These are phyloP conservation scores for Lepidium didymum DNA, from an alignment of 345 rosid genomes.

Conservation along the genomic window DNA sequence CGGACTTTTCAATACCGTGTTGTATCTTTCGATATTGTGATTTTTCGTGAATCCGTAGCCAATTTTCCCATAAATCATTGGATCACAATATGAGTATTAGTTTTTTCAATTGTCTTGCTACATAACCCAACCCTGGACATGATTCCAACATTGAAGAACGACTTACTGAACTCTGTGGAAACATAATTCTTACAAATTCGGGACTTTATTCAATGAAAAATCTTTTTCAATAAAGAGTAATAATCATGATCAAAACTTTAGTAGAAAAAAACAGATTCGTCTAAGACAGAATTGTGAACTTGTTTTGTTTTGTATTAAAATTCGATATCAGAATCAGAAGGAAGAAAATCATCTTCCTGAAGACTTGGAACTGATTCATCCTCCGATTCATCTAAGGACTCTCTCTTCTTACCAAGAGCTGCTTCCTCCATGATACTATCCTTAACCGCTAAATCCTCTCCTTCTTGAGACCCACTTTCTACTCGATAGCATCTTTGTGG, in stretches of 20 bases:
- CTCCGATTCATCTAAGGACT: conserved; percentile 19
- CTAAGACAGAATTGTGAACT: background rate
- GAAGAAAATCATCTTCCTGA: conserved; percentile 7
- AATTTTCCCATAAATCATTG: background rate
- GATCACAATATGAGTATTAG: background rate
- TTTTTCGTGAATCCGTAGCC: too few species aligned
- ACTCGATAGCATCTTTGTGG: conserved; percentile 11
- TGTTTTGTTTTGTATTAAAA: conserved; percentile 4
- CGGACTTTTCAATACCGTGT: background rate
- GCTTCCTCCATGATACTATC: conserved; percentile 22
- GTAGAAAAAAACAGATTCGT: background rate
- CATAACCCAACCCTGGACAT: too few species aligned
- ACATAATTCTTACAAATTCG: background rate
- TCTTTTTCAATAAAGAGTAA: background rate
- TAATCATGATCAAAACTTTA: conserved; percentile 5
- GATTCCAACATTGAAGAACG: background rate
- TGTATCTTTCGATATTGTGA: background rate
- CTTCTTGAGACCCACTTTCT: conserved; percentile 1
- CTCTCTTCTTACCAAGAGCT: conserved; percentile 1
- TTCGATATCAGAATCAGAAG: conserved; percentile 28
- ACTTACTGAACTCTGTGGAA: background rate
- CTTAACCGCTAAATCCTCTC: conserved; percentile 8
- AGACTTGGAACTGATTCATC: conserved; percentile 25
- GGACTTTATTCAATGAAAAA: background rate
- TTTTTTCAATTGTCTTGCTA: too few species aligned